Conservation (phyloP, 2,329 filamentous ascomycete genomes). For the Pleurostoma richardsiae region DNA sequence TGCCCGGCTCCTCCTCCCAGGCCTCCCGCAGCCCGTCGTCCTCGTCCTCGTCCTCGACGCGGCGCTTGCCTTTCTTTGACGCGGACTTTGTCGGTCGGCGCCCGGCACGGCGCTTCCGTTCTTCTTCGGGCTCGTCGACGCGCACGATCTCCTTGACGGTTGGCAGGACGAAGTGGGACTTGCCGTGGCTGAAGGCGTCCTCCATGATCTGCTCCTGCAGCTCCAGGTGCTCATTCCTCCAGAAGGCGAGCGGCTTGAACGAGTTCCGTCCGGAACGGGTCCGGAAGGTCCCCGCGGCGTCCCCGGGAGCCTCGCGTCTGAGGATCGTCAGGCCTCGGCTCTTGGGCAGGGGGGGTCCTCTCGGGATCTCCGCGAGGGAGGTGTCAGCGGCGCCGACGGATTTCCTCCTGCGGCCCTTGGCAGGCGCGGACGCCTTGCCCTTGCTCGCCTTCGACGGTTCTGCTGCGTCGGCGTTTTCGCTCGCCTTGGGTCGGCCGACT, state of each 20-base stretch:
- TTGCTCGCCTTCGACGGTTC: conserved; percentile 17
- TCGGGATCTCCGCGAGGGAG: conserved; percentile 41
- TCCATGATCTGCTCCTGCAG: conserved; percentile 47
- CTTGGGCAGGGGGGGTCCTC: conserved; percentile 51
- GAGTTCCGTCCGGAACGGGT: conserved; percentile 76
- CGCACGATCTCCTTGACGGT: conserved; percentile 75
- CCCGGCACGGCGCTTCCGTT: conserved; percentile 8
- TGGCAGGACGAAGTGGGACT: conserved; percentile 53
- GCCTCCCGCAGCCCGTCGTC: conserved; percentile 56
- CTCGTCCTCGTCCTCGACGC: conserved; percentile 35
- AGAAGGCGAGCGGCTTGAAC: conserved; percentile 74
- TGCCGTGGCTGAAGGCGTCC: conserved; percentile 39
- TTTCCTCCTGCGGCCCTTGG: conserved; percentile 27
- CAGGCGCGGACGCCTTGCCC: conserved; percentile 19
- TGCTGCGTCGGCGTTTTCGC: conserved; percentile 4
- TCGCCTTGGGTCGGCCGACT: conserved; percentile 17
- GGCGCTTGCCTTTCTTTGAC: conserved; percentile 21
- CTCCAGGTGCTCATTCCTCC: conserved; percentile 77
- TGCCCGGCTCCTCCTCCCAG: conserved; percentile 67
- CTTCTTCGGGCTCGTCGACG: conserved; percentile 54
- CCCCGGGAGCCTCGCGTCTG: conserved; percentile 32
- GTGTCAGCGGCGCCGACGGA: conserved; percentile 39
- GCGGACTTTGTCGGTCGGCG: conserved; percentile 4
- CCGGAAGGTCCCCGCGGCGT: conserved; percentile 45
- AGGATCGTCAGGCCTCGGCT: conserved; percentile 49